Percentiles rank a stretch among this genome's conserved stretches.
phyloP scores from a whole-genome alignment of 2,329 filamentous ascomycete genomes.

The Phialophora expanda region DNA sequence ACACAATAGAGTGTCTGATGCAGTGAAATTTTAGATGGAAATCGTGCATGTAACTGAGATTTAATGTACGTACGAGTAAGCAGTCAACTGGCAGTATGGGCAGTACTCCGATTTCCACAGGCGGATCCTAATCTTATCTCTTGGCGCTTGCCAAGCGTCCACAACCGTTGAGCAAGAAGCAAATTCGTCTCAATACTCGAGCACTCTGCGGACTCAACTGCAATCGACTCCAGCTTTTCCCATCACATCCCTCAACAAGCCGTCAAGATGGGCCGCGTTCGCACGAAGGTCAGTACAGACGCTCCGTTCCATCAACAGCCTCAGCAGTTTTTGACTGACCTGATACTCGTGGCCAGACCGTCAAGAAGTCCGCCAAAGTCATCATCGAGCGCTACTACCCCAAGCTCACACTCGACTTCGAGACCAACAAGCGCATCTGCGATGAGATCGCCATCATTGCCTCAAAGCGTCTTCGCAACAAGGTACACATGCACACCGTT shows the following conservation, averaged over 20 bases:
- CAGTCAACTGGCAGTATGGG: too few species aligned
- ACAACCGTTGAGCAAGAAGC: slow-evolving; percentile 16
- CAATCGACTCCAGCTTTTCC: slow-evolving; percentile 11
- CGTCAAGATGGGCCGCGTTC: slow-evolving; percentile 58
- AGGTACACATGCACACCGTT: slow-evolving; percentile 62
- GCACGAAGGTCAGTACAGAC: slow-evolving; percentile 49
- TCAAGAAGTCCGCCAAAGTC: slow-evolving; percentile 94
- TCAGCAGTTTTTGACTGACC: slow-evolving; percentile 10
- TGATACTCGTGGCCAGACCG: slow-evolving; percentile 56
- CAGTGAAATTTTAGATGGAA: too few species aligned
- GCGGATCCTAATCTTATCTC: slow-evolving; percentile 20
- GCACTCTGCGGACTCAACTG: background rate
- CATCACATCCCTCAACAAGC: slow-evolving; percentile 29
- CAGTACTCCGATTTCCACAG: too few species aligned
- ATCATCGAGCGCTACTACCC: slow-evolving; percentile 99
- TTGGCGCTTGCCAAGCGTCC: slow-evolving; percentile 18
- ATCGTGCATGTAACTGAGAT: too few species aligned
- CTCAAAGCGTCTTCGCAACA: slow-evolving; percentile 98
- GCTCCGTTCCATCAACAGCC: too few species aligned
- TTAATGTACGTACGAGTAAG: too few species aligned
- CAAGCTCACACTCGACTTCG: slow-evolving; percentile 98
- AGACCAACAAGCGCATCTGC: slow-evolving; percentile 99
- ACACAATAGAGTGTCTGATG: too few species aligned
- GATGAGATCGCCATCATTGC: slow-evolving; percentile 99
- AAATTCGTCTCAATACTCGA: background rate